phyloP scores from a whole-genome alignment of 768 basidiomycete species.

The Russula abietina region DNA sequence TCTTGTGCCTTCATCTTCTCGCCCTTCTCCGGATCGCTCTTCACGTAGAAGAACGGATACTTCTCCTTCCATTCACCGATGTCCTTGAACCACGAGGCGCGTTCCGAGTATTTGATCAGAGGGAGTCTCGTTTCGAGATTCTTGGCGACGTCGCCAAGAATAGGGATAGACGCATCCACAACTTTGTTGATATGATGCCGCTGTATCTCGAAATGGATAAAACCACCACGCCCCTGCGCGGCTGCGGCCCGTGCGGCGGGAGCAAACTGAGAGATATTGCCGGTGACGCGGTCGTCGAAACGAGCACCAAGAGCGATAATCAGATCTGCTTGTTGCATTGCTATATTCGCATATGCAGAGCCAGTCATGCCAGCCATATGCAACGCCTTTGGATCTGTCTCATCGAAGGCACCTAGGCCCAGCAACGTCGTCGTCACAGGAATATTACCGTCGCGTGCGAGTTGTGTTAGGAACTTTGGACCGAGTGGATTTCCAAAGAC shows the following conservation, averaged over 20 bases:
- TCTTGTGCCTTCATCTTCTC: conserved; percentile 91
- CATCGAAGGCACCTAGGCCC: conserved; percentile 93
- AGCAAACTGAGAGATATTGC: conserved; percentile 82
- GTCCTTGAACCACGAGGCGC: conserved; percentile 76
- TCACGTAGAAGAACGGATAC: conserved; percentile 86
- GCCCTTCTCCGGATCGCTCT: conserved; percentile 46
- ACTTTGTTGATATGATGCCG: conserved; percentile 99
- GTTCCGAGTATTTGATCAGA: conserved; percentile 54
- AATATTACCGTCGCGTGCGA: conserved; percentile 83
- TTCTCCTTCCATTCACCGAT: conserved; percentile 78
- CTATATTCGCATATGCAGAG: conserved; percentile 91
- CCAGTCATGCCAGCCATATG: conserved; percentile 99
- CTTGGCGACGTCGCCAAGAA: conserved; percentile 87
- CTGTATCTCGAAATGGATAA: conserved; percentile 98
- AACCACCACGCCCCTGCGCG: conserved; percentile 79
- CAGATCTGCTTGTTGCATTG: conserved; percentile 96
- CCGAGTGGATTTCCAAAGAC: conserved; percentile 80
- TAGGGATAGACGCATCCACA: conserved; percentile 86
- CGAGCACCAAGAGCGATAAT: conserved; percentile 95
- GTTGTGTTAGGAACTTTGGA: conserved; percentile 70
- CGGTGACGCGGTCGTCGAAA: conserved; percentile 98
- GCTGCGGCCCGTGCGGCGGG: conserved; percentile 88
- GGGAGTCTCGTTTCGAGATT: conserved; percentile 81
- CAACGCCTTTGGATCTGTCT: conserved; percentile 74
- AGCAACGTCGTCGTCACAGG: conserved; percentile 96